phyloP scores from a whole-genome alignment of 495 filamentous ascomycete genomes.

The Aspergillus conjunctus region DNA sequence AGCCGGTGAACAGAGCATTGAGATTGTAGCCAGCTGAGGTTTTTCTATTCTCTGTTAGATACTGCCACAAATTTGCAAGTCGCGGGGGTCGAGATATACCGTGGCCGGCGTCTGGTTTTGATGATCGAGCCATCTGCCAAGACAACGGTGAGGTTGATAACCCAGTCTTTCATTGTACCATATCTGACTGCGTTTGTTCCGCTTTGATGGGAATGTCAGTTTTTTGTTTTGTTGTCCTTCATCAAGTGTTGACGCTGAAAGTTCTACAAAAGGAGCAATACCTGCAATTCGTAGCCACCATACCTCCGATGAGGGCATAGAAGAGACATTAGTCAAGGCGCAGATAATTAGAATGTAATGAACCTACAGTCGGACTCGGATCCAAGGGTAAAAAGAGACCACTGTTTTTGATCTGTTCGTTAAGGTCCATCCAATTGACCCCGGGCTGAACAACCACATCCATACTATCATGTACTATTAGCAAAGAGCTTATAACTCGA shows the following conservation, averaged over 20 bases:
- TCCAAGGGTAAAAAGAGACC: conserved; percentile 85
- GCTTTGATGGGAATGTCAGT: conserved; percentile 15
- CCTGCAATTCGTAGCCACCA: conserved; percentile 79
- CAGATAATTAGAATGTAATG: background rate
- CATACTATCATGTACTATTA: conserved; percentile 13
- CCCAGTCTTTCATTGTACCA: conserved; percentile 92
- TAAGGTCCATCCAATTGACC: conserved; percentile 62
- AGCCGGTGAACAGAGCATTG: conserved; percentile 75
- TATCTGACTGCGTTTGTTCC: conserved; percentile 86
- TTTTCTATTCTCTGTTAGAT: conserved; percentile 47
- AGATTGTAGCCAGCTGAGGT: conserved; percentile 81
- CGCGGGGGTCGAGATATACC: background rate
- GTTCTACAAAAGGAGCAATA: background rate
- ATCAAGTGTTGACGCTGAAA: background rate
- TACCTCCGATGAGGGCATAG: conserved; percentile 72
- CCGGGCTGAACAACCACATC: conserved; percentile 22
- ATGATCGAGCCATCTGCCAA: conserved; percentile 84
- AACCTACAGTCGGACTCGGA: conserved; percentile 51
- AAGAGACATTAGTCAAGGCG: background rate
- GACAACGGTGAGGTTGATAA: conserved; percentile 78
- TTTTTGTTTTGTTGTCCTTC: conserved; percentile 28
- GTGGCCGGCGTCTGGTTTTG: conserved; percentile 58
- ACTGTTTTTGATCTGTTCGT: conserved; percentile 64
- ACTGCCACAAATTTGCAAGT: background rate
- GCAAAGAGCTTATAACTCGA: background rate